phyloP scores from a whole-genome alignment of 1,284 basidiomycete species.

The Lignosus rhinocerotis region DNA sequence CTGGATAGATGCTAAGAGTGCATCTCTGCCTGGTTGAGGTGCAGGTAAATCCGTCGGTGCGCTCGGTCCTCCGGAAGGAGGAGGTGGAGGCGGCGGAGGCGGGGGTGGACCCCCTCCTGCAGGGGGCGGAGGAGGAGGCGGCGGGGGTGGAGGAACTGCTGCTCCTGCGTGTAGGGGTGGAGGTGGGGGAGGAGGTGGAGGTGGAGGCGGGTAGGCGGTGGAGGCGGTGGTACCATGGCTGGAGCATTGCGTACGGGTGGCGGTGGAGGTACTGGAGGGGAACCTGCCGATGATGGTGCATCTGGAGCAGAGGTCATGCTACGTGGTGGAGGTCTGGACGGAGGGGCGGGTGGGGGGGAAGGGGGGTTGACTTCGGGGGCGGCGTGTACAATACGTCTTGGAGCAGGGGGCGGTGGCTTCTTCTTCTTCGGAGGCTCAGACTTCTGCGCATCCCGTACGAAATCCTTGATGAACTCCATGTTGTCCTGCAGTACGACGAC shows the following conservation, averaged over 20 bases:
- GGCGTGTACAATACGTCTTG: constrained; percentile 39
- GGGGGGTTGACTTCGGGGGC: constrained; percentile 34
- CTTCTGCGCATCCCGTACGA: constrained; percentile 63
- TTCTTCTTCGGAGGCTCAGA: constrained; percentile 43
- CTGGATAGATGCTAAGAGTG: constrained; percentile 68
- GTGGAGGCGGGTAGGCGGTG: constrained; percentile 31
- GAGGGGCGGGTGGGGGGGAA: constrained; percentile 26
- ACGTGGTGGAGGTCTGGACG: constrained; percentile 22
- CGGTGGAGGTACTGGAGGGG: constrained; percentile 24
- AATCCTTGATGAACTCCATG: constrained; percentile 89
- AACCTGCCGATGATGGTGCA: constrained; percentile 18
- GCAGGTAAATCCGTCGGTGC: constrained; percentile 29
- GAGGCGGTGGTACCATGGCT: constrained; percentile 26
- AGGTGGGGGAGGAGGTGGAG: constrained; percentile 40
- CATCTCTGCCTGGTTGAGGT: constrained; percentile 51
- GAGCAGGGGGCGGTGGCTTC: constrained; percentile 56
- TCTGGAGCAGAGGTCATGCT: constrained; percentile 13
- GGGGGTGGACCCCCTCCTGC: constrained; percentile 5
- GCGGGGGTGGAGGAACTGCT: constrained; percentile 9
- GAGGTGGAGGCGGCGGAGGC: constrained; percentile 30
- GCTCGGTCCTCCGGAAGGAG: constrained; percentile 35
- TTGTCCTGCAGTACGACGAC: constrained; percentile 68
- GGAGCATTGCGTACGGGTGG: constrained; percentile 17
- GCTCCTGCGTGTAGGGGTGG: constrained; percentile 37
- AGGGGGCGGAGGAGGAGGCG: not conserved